Conservation (phyloP, 2,329 filamentous ascomycete genomes). For the Pestalotiopsis sp. region DNA sequence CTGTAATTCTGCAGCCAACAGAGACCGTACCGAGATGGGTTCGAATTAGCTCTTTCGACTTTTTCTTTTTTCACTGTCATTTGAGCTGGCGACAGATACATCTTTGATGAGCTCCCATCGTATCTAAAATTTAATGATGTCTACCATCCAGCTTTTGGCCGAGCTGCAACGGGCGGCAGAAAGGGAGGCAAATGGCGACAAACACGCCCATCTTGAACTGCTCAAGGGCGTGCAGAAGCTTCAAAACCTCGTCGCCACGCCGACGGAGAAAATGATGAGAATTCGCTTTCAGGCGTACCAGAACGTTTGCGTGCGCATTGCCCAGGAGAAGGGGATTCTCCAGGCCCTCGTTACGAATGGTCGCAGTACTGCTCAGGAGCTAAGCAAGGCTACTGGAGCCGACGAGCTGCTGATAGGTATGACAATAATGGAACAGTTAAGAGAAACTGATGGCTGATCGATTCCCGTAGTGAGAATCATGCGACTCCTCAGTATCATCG, state of each 20-base stretch:
- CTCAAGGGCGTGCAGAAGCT: constrained; percentile 4
- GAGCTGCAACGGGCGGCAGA: background rate
- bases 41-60: background rate
- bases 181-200: constrained; percentile 6
- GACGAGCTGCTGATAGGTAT: constrained; percentile 1
- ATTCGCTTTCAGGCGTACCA: constrained; percentile 4
- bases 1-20: background rate
- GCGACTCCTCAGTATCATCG: constrained; percentile 5
- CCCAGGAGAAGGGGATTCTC: constrained; percentile 1
- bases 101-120: background rate
- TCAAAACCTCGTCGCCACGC: constrained; percentile 1
- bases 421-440: no score
- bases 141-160: background rate
- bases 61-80: background rate
- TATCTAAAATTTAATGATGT: background rate
- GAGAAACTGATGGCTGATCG: background rate
- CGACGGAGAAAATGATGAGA: constrained; percentile 1
- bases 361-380: background rate
- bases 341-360: background rate
- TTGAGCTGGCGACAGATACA: background rate
- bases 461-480: background rate
- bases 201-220: background rate
- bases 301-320: constrained; percentile 2
- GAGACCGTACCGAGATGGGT: background rate
- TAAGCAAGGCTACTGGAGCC: background rate